Evolutionary conservation across 1,284 basidiomycete species (phyloP), one percentile per base, ranked within the genome.

Genomic region (Rhodofomes roseus): DNA sequence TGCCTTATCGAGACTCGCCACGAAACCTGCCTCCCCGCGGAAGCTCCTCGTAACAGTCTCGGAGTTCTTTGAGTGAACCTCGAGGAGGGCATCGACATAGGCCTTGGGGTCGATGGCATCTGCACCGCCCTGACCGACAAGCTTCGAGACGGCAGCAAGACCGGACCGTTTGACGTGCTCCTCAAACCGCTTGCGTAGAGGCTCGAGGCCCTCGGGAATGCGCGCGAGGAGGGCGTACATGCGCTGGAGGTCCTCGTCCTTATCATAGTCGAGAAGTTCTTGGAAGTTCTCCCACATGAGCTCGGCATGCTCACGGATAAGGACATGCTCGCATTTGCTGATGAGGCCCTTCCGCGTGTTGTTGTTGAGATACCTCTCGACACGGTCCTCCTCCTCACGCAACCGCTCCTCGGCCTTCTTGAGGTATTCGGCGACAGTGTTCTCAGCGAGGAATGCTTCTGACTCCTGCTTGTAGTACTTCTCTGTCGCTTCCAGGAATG

Each of bases 251-350:
- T 99, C 97, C 70, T 95, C 92, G 66, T 93, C 90, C 74, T 96
- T 90, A 72, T 98, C 96, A 71, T 85, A 93, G 71, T 98, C 95
- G 65, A 99, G 87, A 55, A 99, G 77, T 39, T 81, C 81, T 75
- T 97, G 93, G 84, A 99, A 99, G 75, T 90, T 95, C 63, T 97
- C 93, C 89, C 92, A 94, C 85, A 99, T 91, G 55, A 90, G 78
- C 66, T 90, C 85, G 54, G 89, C 80, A 70, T 99, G 96, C 66
- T 91, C 91, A 57, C 92, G 84, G 66, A 99, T 94, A 59, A 99
- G 87, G 50, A 95, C 93, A 62, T 89, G 86, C 74, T 99, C 96
- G 79, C 96, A 98, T 75, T 90, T 93, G 70, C 81, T 84, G 70
- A 98, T 88, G 59, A 99, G 86, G 70, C 87, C 83, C 74, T 92